Evolutionary conservation across 176 grass and related monocot species (phyloP), one percentile per base, ranked within the genome.

Genomic region (Puccinellia tenuiflora): DNA sequence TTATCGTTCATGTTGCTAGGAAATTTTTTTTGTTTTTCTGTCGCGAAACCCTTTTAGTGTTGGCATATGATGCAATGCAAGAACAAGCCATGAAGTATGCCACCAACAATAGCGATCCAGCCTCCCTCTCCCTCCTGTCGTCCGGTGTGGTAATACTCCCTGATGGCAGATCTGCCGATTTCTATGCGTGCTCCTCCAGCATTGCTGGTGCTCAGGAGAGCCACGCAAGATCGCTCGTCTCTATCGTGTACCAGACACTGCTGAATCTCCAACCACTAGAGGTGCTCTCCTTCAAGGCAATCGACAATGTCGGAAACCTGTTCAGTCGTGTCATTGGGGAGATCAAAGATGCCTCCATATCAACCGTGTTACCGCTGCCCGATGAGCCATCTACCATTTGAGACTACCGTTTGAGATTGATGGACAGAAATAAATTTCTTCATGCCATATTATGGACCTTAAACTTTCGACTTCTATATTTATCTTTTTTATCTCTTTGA

Each of bases 251-350:
- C 34, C 91, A 88, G 42, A 75, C 34, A 15, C 40, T 25, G 20
- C 5, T 84, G 28, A 43, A 70, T 31, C 42, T 50, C 20, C 39
- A 46, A 7, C 31, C 79, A 26, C 48, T 50, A 0, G 81, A 50
- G 1, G 24, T 60, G 12, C 69, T 65, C 10, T 62, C 56, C 0
- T 7, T 14, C 1, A 59, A 25, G n/a, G 25, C 35, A 39, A 54
- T 57, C 9, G 67, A 88, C 13, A 45, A 37, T 7, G 26, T 62
- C 9, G 83, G 64, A 42, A 62, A 46, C 50, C 73, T 73, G 73
- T 62, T 93, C 17, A 81, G 48, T n/a, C 10, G 34, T 24, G 62
- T 65, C 30, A 79, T 93, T 18, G 26, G 77, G 55, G 90, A 84
- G 75, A 88, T 90, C 54, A 90, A 61, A 80, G 54, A 50, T 3